Evolutionary conservation across 2,329 filamentous ascomycete species (phyloP).

Genomic region (Colletotrichum sp.): DNA sequence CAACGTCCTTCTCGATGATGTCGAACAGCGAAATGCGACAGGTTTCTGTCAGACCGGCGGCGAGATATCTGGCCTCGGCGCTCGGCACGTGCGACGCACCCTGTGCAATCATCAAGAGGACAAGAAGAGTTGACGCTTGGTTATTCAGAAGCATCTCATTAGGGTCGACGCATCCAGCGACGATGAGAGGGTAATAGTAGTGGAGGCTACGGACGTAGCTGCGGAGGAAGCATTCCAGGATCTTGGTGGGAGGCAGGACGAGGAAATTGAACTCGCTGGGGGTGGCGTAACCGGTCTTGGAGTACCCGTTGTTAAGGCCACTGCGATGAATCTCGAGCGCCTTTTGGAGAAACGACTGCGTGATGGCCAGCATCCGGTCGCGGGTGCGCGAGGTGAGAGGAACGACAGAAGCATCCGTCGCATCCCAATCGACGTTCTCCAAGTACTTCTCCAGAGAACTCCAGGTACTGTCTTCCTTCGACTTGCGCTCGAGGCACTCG

Average conservation of each 20-base stretch:
- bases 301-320: conserved; percentile 43
- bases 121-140: conserved; percentile 67
- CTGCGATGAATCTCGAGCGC: conserved; percentile 71
- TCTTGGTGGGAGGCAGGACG: conserved; percentile 67
- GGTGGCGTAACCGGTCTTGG: conserved; percentile 46
- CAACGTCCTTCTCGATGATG: conserved; percentile 73
- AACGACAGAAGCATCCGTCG: conserved; percentile 45
- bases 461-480: conserved; percentile 53
- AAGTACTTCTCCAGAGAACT: conserved; percentile 46
- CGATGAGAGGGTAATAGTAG: conserved; percentile 68
- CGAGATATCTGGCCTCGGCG: conserved; percentile 67
- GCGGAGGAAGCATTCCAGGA: conserved; percentile 70
- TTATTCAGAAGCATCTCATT: conserved; percentile 72
- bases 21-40: conserved; percentile 76
- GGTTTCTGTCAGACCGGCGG: conserved; percentile 71
- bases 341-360: conserved; percentile 72
- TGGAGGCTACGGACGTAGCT: conserved; percentile 71
- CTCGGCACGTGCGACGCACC: conserved; percentile 71
- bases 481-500: conserved; percentile 54
- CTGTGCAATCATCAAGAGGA: conserved; percentile 75
- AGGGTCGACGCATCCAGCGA: conserved; percentile 64
- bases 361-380: conserved; percentile 74
- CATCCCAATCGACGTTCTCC: conserved; percentile 39
- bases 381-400: conserved; percentile 56
- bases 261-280: conserved; percentile 65